Conservation (phyloP, 805 yeast genomes). For the Tetrapisispora arboricola region DNA sequence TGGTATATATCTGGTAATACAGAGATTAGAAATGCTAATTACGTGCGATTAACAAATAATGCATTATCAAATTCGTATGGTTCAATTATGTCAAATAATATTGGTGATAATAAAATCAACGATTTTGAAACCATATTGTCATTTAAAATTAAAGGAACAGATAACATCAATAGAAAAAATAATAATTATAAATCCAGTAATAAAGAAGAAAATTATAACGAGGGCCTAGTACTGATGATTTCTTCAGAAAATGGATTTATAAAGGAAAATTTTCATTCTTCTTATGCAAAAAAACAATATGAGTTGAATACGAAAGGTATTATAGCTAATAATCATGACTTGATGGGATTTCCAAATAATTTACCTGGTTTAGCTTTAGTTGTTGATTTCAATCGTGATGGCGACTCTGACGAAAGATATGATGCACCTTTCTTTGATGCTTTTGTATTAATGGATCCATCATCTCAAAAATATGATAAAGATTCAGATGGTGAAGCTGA, state of each 20-base stretch:
- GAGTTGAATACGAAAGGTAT: conserved; percentile 24
- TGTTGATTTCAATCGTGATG: conserved; percentile 18
- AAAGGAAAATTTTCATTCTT: conserved; percentile 15
- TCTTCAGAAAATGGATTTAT: conserved; percentile 24
- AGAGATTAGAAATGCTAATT: conserved; percentile 21
- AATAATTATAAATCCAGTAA: background rate
- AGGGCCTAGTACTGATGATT: conserved; percentile 22
- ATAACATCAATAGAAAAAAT: background rate
- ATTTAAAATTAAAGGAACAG: conserved; percentile 9
- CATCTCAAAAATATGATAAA: conserved; percentile 14
- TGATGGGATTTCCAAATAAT: conserved; percentile 28
- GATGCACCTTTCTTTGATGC: conserved; percentile 22
- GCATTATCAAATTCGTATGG: conserved; percentile 15
- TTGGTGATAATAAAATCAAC: conserved; percentile 27
- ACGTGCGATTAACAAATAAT: conserved; percentile 15
- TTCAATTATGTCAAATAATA: conserved; percentile 22
- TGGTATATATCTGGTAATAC: conserved; percentile 26
- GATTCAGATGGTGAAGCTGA: conserved; percentile 20
- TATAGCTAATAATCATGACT: conserved; percentile 10
- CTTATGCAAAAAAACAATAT: conserved; percentile 23
- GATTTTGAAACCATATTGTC: conserved; percentile 21
- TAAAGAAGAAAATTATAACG: conserved; percentile 10
- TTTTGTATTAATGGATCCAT: conserved; percentile 18
- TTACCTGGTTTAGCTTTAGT: conserved; percentile 24
- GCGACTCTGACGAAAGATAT: background rate